phyloP scores from a whole-genome alignment of 257 asterid species.

The Verbascum thapsus region DNA sequence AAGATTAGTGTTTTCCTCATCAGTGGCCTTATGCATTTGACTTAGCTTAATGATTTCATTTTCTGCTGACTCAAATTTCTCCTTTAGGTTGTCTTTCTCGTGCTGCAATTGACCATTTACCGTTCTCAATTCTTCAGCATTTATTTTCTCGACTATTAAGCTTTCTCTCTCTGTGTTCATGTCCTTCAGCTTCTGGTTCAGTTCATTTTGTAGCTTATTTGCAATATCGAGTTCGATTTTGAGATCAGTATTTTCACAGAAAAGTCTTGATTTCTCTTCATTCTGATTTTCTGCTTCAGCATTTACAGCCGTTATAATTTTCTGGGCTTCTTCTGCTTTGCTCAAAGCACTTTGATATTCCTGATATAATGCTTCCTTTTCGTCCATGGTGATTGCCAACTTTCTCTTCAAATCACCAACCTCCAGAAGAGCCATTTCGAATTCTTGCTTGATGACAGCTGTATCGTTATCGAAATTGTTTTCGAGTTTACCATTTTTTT shows the following conservation, averaged over 20 bases:
- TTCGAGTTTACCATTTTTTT: constrained; percentile 43
- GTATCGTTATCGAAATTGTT: constrained; percentile 30
- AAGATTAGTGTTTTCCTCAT: constrained; percentile 42
- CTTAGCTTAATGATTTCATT: constrained; percentile 43
- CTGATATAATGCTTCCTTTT: constrained; percentile 47
- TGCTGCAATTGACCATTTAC: constrained; percentile 32
- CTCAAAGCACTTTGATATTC: constrained; percentile 43
- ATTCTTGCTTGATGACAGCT: constrained; percentile 46
- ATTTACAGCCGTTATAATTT: constrained; percentile 34
- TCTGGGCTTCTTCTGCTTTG: constrained; percentile 44
- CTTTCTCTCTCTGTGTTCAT: constrained; percentile 33
- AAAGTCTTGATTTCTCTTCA: constrained; percentile 43
- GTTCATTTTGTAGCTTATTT: constrained; percentile 41
- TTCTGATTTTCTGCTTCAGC: constrained; percentile 38
- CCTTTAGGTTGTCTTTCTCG: constrained; percentile 40
- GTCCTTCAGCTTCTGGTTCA: constrained; percentile 49
- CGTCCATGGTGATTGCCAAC: constrained; percentile 44
- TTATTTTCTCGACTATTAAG: constrained; percentile 39
- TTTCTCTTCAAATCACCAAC: constrained; percentile 48
- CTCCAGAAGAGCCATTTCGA: constrained; percentile 50
- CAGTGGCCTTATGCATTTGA: constrained; percentile 32
- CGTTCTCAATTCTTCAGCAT: constrained; percentile 44
- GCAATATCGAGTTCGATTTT: constrained; percentile 39
- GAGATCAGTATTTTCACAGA: constrained; percentile 44
- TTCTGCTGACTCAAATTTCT: constrained; percentile 44